A percentile compares a stretch with the other conserved stretches of the same genome.
phyloP scores from a whole-genome alignment of 371 early-diverging fungal species.

The Apophysomyces elegans region DNA sequence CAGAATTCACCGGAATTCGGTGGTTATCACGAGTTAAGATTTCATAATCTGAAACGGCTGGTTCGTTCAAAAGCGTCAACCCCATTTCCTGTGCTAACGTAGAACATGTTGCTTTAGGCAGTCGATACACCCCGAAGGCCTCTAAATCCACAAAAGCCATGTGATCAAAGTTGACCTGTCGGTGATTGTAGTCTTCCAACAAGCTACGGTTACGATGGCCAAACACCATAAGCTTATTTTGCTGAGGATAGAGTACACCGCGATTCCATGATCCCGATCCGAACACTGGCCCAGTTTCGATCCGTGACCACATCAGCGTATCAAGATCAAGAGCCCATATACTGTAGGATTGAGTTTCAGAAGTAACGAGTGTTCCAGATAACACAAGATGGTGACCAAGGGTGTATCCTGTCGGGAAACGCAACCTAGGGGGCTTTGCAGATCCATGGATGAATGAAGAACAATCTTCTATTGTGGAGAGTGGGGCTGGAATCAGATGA shows the following conservation, averaged over 20 bases:
- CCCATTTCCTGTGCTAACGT: conserved; percentile 54
- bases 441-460: conserved; percentile 63
- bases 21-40: conserved; percentile 62
- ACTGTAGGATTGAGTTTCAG: conserved; percentile 65
- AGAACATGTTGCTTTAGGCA: conserved; percentile 42
- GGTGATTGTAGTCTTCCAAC: conserved; percentile 73
- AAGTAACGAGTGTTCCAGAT: conserved; percentile 73
- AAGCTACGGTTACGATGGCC: conserved; percentile 69
- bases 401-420: conserved; percentile 76
- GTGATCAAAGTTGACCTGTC: conserved; percentile 65
- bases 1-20: conserved; percentile 61
- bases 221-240: conserved; percentile 67
- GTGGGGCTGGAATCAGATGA: conserved; percentile 52
- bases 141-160: conserved; percentile 62
- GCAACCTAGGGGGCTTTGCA: conserved; percentile 72
- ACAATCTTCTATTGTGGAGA: conserved; percentile 55
- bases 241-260: conserved; percentile 62
- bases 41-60: conserved; percentile 59
- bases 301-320: conserved; percentile 66
- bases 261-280: conserved; percentile 80
- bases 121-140: conserved; percentile 59
- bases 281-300: conserved; percentile 70
- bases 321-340: conserved; percentile 76
- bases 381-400: conserved; percentile 76
- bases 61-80: conserved; percentile 56